Conservation (phyloP, 768 basidiomycete genomes). For the Lentinus tigrinus region DNA sequence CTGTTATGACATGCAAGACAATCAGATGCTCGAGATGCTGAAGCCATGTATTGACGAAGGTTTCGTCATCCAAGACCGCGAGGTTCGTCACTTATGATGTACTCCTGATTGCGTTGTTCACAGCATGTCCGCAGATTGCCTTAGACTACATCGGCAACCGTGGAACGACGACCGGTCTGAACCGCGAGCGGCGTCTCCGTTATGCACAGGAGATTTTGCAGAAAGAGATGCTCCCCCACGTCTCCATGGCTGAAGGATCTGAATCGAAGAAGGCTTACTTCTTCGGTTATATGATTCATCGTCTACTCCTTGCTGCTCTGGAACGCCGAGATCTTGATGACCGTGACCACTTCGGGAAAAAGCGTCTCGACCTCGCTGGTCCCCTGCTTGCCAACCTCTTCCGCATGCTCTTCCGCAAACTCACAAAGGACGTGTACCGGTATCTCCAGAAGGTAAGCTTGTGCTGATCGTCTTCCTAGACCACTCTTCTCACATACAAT, state of each 20-base stretch:
- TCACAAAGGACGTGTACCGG: slow-evolving; percentile 96
- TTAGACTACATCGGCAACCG: slow-evolving; percentile 98
- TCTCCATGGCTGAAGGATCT: slow-evolving; percentile 93
- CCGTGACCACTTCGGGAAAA: slow-evolving; percentile 99
- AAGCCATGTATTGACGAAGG: slow-evolving; percentile 99
- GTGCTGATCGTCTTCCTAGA: not conserved
- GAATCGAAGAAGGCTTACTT: slow-evolving; percentile 99
- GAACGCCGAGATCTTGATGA: slow-evolving; percentile 96
- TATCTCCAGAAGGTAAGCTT: slow-evolving; percentile 87
- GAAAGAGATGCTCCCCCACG: slow-evolving; percentile 98
- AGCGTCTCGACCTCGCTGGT: slow-evolving; percentile 93
- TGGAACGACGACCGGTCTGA: slow-evolving; percentile 91
- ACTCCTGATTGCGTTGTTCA: not conserved
- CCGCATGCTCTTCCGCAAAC: slow-evolving; percentile 94
- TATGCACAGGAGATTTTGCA: slow-evolving; percentile 98
- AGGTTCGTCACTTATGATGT: slow-evolving; percentile 44
- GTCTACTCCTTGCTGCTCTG: slow-evolving; percentile 87
- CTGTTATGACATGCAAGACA: slow-evolving; percentile 95
- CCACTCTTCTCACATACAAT: not conserved
- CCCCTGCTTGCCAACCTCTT: slow-evolving; percentile 96
- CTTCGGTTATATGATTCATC: slow-evolving; percentile 99
- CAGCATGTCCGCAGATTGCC: slow-evolving; percentile 45
- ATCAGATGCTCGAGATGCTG: slow-evolving; percentile 95
- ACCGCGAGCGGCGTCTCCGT: slow-evolving; percentile 87
- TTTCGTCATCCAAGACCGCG: slow-evolving; percentile 96